Conservation (phyloP, 2,329 filamentous ascomycete species). For the Ceratocystis diversiconidia region DNA sequence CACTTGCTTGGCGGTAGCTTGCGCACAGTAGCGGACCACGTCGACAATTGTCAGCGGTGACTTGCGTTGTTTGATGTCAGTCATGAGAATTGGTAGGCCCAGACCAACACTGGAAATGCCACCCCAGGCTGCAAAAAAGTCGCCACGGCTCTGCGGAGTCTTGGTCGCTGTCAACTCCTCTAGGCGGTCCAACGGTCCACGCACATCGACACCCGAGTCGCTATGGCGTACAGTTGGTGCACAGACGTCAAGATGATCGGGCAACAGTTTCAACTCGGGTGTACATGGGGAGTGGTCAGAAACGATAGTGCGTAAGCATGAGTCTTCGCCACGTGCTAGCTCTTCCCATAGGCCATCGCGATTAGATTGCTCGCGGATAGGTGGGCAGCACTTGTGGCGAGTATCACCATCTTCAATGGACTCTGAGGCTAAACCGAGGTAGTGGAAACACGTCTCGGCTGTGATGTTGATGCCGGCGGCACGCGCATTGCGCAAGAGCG, state of each 20-base stretch:
- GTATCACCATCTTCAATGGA: constrained; percentile 74
- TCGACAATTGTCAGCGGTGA: constrained; percentile 47
- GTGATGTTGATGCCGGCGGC: constrained; percentile 67
- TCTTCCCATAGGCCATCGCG: constrained; percentile 81
- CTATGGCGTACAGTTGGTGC: constrained; percentile 31
- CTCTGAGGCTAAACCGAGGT: constrained; percentile 72
- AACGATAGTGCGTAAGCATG: constrained; percentile 81
- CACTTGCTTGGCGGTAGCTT: constrained; percentile 77
- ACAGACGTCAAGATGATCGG: constrained; percentile 34
- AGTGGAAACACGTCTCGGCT: constrained; percentile 92
- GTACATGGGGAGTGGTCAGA: constrained; percentile 96
- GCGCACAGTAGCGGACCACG: constrained; percentile 71
- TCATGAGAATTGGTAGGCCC: constrained; percentile 81
- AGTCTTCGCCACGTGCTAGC: constrained; percentile 46
- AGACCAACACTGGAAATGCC: constrained; percentile 90
- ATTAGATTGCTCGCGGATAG: constrained; percentile 69
- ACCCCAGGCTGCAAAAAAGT: constrained; percentile 95
- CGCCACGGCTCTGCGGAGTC: constrained; percentile 36
- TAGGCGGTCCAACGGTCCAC: constrained; percentile 25
- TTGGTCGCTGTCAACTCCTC: constrained; percentile 21
- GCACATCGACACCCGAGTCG: constrained; percentile 41
- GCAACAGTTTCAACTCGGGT: constrained; percentile 80
- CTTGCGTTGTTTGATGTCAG: constrained; percentile 41
- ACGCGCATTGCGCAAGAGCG: constrained; percentile 61
- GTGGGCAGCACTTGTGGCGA: constrained; percentile 87